phyloP scores from a whole-genome alignment of 2,329 filamentous ascomycete species.

The Eurotiales sp. region DNA sequence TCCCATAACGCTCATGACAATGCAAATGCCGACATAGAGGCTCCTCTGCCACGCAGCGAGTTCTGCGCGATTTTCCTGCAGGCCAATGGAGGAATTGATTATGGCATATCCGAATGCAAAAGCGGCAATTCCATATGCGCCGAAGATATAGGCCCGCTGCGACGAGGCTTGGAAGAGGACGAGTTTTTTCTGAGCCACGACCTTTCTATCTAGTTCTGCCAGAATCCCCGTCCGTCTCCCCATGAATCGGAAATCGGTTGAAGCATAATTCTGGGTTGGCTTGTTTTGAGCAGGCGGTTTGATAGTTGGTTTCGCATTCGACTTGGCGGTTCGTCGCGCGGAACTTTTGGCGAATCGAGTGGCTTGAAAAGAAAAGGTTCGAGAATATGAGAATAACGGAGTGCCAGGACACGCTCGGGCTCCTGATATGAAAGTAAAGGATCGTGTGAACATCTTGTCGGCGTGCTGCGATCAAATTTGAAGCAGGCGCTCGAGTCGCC shows the following conservation, averaged over 20 bases:
- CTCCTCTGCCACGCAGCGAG: slow-evolving; percentile 56
- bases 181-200: slow-evolving; percentile 56
- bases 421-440: slow-evolving; percentile 26
- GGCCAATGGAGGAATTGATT: slow-evolving; percentile 50
- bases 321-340: slow-evolving; percentile 6
- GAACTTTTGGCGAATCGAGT: slow-evolving; percentile 19
- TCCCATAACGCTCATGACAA: slow-evolving; percentile 59
- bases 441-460: slow-evolving; percentile 28
- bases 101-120: slow-evolving; percentile 53
- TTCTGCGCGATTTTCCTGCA: slow-evolving; percentile 49
- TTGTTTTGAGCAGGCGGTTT: too few relatives aligned
- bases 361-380: slow-evolving; percentile 17
- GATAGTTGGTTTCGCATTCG: slow-evolving; percentile 15
- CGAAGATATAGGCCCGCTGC: slow-evolving; percentile 60
- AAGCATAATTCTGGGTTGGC: background rate
- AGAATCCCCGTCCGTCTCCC: slow-evolving; percentile 39
- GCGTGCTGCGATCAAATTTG: slow-evolving; percentile 2
- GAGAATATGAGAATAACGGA: slow-evolving; percentile 17
- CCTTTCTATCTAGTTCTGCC: slow-evolving; percentile 46
- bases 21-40: slow-evolving; percentile 56
- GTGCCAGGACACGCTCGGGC: slow-evolving; percentile 23
- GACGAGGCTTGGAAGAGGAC: slow-evolving; percentile 63
- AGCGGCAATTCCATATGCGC: slow-evolving; percentile 55
- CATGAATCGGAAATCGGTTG: slow-evolving; percentile 21
- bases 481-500: too few relatives aligned